These are phyloP conservation scores for Sinapis alba DNA, from an alignment of 441 rosid species.

Conservation along the genomic window DNA sequence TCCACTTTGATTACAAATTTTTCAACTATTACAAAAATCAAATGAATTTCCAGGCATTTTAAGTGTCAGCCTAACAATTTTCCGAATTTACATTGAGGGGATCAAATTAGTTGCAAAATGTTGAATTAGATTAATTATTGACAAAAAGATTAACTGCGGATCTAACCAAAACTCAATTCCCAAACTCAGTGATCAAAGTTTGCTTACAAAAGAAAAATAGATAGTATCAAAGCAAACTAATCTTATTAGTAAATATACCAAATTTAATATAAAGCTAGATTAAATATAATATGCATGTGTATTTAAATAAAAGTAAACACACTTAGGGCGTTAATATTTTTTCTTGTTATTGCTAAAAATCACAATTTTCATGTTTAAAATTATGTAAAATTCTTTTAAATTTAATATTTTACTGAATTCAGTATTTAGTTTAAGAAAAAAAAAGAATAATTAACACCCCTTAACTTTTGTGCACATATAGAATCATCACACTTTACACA, in stretches of 20 bases:
- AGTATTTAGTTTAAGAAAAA: not conserved
- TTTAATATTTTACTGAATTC: not conserved
- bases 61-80: not conserved
- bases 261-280: not conserved
- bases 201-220: not conserved
- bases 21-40: not conserved
- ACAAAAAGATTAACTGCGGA: not conserved
- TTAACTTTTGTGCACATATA: not conserved
- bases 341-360: not conserved
- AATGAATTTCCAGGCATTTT: not conserved
- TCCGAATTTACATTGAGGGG: not conserved
- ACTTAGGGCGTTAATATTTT: not conserved
- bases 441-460: no score
- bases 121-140: not conserved
- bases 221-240: not conserved
- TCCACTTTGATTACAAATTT: not conserved
- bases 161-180: not conserved
- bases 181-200: not conserved
- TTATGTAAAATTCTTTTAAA: not conserved
- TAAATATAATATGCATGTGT: not conserved
- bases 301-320: not conserved
- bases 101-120: not conserved
- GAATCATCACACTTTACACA: not conserved
- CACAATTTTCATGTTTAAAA: not conserved
- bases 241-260: not conserved